Base-by-base conservation (phyloP, 345 rosid species). In the Lumnitzera littorea region DNA sequence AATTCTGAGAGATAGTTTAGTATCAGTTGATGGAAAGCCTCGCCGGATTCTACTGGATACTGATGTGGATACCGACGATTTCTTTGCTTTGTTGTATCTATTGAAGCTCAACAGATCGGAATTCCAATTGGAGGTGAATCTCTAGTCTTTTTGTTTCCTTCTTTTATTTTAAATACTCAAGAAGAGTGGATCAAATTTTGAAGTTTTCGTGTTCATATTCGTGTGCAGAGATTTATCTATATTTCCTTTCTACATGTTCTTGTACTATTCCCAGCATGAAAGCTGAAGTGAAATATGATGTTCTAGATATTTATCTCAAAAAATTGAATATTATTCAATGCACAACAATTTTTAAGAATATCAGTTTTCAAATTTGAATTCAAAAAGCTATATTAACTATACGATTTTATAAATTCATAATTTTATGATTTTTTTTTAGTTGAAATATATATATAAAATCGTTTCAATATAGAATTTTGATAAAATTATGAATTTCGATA, bases 21-120 rank as follows among this genome's bases (percentile, higher is more conserved):
- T 29, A 61, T 27, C 50, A 41, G 78, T 63, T 51, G 70, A 72
- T 59, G 73, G 75, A 3, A 68, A 24, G 8, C 83, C 87, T 11
- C 80, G 70, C 15, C 74, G 94, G 70, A 81, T 92, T 62, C 83
- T 92, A 53, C 25, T 89, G 62, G 98, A 92, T 52, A 83, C 98
- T 43, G 98, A 89, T 71, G 85, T 85, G 2, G 89, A 89, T 65
- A 89, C 95, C 3, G 96, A 89, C 69, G 98, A 92, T 74, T 74
- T 92, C 57, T 87, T 92, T 47, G 96, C 84, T 69, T 80, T 92
- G 12, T 74, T 87, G 65, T 92, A 89, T 67, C 86, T 89, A 46
- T 68, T 91, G 70, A 92, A 92, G 80, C 98, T 87, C 46, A 72
- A 85, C 71, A 72, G 81, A 76, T 75, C 96, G 71, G 89, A 87